Evolutionary conservation across 331 rosid genomes (phyloP).

Genomic region (Pyrus hybrid): DNA sequence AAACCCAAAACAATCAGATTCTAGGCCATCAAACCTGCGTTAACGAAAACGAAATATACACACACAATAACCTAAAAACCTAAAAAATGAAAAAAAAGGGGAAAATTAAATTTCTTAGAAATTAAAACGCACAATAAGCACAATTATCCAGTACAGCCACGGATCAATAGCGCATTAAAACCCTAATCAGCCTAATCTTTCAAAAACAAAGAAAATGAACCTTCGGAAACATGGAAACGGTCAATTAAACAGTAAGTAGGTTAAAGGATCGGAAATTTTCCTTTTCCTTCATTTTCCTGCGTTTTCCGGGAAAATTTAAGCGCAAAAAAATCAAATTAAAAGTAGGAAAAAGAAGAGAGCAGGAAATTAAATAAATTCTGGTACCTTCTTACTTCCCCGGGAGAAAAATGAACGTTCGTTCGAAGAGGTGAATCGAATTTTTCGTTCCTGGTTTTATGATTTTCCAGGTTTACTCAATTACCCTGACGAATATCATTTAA

Average conservation of each 20-base stretch:
- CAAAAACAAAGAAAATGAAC: neutral
- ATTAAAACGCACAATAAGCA: neutral
- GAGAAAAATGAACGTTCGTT: neutral
- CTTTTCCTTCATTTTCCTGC: neutral
- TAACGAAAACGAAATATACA: neutral
- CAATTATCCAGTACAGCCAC: neutral
- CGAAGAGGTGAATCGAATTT: neutral
- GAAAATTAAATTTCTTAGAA: neutral
- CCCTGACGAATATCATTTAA: neutral
- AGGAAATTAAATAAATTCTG: neutral
- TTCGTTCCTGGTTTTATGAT: neutral
- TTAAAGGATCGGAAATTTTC: neutral
- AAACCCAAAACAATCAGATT: neutral
- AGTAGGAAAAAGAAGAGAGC: neutral
- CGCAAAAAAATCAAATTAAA: neutral
- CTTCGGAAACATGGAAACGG: neutral
- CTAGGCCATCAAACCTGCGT: neutral
- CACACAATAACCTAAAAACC: neutral
- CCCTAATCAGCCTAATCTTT: neutral
- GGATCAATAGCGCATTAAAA: neutral
- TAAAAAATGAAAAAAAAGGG: neutral
- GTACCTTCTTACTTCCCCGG: neutral
- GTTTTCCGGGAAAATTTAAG: neutral
- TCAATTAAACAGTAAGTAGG: neutral
- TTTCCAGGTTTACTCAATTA: neutral